Conservation (phyloP, 371 early-diverging fungal genomes). For the Mortierella sp. region DNA sequence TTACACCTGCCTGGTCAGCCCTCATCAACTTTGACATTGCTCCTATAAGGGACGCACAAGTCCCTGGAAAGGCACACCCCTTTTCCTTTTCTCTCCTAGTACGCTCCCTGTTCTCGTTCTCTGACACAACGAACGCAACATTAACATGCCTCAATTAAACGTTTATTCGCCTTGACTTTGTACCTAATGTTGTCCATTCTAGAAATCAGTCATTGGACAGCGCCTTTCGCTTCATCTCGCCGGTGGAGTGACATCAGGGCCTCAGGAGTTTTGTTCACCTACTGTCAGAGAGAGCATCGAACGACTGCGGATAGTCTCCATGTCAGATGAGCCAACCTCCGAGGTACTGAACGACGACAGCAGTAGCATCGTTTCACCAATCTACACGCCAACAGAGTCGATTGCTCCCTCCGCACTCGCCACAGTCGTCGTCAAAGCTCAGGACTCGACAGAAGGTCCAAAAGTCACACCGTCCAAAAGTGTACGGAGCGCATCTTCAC, state of each 20-base stretch:
- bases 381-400: slow-evolving; percentile 16
- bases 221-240: slow-evolving; percentile 53
- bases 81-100: neutral
- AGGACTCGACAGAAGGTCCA: neutral
- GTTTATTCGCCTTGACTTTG: neutral
- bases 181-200: neutral
- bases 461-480: slow-evolving; percentile 11
- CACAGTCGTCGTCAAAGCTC: neutral
- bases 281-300: slow-evolving; percentile 22
- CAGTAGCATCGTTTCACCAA: slow-evolving; percentile 4
- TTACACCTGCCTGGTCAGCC: neutral
- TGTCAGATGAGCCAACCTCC: slow-evolving; percentile 6
- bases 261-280: slow-evolving; percentile 9
- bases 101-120: neutral
- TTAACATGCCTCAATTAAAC: neutral
- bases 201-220: slow-evolving; percentile 59
- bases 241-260: slow-evolving; percentile 13
- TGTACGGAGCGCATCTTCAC: slow-evolving; percentile 9
- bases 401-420: neutral
- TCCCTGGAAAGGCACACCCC: neutral
- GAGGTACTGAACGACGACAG: neutral
- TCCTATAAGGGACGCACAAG: neutral
- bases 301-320: slow-evolving; percentile 24
- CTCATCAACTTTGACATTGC: neutral
- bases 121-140: neutral